Conservation (phyloP, 2,329 filamentous ascomycete genomes). For the Gnomoniopsis sp. region DNA sequence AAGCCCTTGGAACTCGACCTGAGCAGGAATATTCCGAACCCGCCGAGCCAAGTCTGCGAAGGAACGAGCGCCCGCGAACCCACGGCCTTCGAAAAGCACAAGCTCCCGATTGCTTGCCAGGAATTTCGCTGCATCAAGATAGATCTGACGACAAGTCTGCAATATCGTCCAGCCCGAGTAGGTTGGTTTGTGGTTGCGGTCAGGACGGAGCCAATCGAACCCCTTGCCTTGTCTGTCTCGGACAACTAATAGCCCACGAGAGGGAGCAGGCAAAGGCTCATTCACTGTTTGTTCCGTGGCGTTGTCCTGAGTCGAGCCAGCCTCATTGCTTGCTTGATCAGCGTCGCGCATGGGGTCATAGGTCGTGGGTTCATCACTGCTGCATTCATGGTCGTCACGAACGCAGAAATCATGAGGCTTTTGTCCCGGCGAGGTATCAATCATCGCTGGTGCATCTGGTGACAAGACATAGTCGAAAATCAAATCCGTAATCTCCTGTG, state of each 20-base stretch:
- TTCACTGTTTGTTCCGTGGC: too few species aligned
- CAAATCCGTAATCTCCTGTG: slow-evolving; percentile 2
- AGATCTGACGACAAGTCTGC: slow-evolving; percentile 4
- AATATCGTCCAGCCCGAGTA: background rate
- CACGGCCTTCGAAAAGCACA: background rate
- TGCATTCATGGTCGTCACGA: background rate
- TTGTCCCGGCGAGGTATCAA: background rate
- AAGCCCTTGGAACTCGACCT: background rate
- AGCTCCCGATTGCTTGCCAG: background rate
- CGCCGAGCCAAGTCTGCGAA: background rate
- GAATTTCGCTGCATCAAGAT: background rate
- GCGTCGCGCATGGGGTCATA: too few species aligned
- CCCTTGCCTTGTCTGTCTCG: background rate
- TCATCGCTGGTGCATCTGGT: background rate
- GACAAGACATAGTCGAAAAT: slow-evolving; percentile 5
- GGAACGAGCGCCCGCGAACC: background rate
- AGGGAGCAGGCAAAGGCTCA: background rate
- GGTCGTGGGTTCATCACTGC: background rate
- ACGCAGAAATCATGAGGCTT: background rate
- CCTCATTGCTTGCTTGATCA: background rate
- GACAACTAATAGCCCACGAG: too few species aligned
- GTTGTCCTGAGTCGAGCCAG: too few species aligned
- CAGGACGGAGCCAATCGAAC: slow-evolving; percentile 8
- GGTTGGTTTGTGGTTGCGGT: background rate
- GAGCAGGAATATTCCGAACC: background rate